Evolutionary conservation across 2,329 filamentous ascomycete species (phyloP), one percentile per base, ranked within the genome.

Genomic region (Sporothrix brunneoviolacea): DNA sequence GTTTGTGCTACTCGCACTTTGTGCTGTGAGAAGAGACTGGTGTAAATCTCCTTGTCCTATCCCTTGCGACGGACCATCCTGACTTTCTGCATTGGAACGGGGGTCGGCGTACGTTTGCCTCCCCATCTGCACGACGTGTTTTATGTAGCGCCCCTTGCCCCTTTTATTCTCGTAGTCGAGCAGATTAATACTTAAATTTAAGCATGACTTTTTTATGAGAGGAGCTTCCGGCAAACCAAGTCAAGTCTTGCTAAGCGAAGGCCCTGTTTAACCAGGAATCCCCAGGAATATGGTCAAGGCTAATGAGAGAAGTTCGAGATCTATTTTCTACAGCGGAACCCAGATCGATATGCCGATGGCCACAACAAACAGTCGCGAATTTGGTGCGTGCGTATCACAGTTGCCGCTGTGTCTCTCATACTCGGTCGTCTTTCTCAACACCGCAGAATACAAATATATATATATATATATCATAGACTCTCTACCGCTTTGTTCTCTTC

Each of bases 141-240:
- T 48, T 41, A 41, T 19, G 37, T 41, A 48, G 46, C 46, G 37
- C 37, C 27, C 44, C 43, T 28, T 24, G 43, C 32, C n/a, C n/a
- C n/a, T n/a, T n/a, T n/a, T n/a, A n/a, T n/a, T n/a, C n/a, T 43
- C 42, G 4, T 16, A 33, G 28, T 9, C 18, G 41, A 43, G 16
- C 18, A 43, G 41, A 24, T n/a, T n/a, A n/a, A n/a, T n/a, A n/a
- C n/a, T n/a, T n/a, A n/a, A 18, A 36, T 18, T 10, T 19, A 18
- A 2, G 8, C 8, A 27, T 19, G 6, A 21, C 36, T 22, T n/a
- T n/a, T n/a, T n/a, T n/a, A n/a, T n/a, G n/a, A n/a, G n/a, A n/a
- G n/a, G n/a, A n/a, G n/a, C n/a, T n/a, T n/a, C n/a, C n/a, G n/a
- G n/a, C n/a, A n/a, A n/a, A n/a, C n/a, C n/a, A n/a, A n/a, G n/a